These are phyloP conservation scores for Rosa hybrid DNA, from an alignment of 331 rosid species.

Conservation along the genomic window DNA sequence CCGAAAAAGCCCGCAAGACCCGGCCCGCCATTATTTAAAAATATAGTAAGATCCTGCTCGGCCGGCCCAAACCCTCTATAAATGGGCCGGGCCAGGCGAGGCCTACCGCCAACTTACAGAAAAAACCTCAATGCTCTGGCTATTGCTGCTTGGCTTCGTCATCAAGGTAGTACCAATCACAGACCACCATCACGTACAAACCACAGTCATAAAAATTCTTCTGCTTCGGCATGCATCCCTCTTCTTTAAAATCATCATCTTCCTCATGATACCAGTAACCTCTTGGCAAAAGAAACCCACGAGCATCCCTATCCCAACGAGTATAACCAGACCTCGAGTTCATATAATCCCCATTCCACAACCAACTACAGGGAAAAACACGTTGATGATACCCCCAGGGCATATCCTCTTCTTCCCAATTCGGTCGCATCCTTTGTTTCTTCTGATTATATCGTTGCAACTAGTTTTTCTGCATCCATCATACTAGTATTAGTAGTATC, in stretches of 20 bases:
- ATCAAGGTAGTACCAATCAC: slow-evolving; percentile 4
- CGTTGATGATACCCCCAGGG: too few species aligned
- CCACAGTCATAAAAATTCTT: neutral
- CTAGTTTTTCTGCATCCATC: neutral
- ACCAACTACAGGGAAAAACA: too few species aligned
- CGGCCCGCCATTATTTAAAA: too few species aligned
- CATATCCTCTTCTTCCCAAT: too few species aligned
- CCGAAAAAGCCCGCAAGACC: too few species aligned
- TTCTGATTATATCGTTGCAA: neutral
- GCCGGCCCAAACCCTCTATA: too few species aligned
- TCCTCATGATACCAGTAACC: neutral
- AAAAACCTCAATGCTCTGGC: neutral
- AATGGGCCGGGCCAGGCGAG: too few species aligned
- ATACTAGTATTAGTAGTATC: neutral
- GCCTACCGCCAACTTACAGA: neutral
- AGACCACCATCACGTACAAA: slow-evolving; percentile 7
- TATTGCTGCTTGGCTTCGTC: neutral
- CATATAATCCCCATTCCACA: neutral
- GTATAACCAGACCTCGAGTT: neutral
- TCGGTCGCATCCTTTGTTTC: neutral
- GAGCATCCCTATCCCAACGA: neutral
- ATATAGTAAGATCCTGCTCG: too few species aligned
- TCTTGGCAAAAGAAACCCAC: neutral
- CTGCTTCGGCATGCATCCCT: slow-evolving; percentile 4
- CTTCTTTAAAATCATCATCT: neutral